Percentiles rank a stretch among this genome's conserved stretches.
Evolutionary conservation across 768 basidiomycete species (phyloP).

Genomic region (Tulasnella calospora): DNA sequence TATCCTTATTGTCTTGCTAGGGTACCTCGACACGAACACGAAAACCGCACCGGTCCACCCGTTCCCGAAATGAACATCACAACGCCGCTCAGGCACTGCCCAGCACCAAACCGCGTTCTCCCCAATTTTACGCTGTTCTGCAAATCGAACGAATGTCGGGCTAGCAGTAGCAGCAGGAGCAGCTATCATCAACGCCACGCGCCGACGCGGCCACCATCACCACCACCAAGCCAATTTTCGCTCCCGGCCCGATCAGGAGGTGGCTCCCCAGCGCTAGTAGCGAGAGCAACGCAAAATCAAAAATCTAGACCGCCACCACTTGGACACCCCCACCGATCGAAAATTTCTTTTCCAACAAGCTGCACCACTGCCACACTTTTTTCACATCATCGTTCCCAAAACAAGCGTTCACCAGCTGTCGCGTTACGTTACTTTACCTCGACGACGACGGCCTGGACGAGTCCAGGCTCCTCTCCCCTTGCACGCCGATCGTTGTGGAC

Average conservation of each 20-base stretch:
- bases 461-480: no score
- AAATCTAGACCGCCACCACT: neutral
- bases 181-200: neutral
- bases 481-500: neutral
- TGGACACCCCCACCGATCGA: neutral
- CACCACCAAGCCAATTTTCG: neutral
- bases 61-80: neutral
- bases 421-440: conserved; percentile 1
- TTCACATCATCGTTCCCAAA: neutral
- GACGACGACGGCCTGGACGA: neutral
- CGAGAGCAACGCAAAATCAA: neutral
- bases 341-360: neutral
- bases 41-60: neutral
- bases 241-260: neutral
- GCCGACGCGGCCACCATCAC: neutral
- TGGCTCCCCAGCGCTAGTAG: neutral
- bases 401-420: neutral
- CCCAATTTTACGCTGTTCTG: neutral
- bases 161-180: neutral
- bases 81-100: neutral
- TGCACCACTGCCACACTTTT: neutral
- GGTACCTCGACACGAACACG: no score
- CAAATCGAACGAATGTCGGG: neutral
- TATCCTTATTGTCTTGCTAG: neutral
- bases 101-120: neutral